Base-by-base conservation (phyloP, 2,329 filamentous ascomycete species). In the Cryoendolithus antarcticus region DNA sequence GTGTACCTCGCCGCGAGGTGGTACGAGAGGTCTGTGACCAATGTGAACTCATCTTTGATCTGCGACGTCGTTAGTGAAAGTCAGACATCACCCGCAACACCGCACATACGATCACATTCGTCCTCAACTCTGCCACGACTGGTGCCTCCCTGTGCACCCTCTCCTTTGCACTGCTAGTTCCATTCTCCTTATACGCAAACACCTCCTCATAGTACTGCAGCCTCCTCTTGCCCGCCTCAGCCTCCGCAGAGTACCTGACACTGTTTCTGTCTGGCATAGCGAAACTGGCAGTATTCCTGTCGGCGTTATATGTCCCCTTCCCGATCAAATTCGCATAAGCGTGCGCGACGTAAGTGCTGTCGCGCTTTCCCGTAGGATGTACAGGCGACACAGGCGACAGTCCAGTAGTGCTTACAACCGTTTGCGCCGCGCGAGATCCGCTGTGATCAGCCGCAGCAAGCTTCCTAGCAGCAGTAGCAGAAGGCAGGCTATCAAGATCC, bases 1-100 rank as follows among this genome's bases (percentile, higher is more conserved):
- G 81, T 77, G 56, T 86, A 94, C 34, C 85, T 75, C 43, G 74
- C 71, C 2, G 84, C 81, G 10, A 94, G 67, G 45, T 80, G 74
- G 47, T 78, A 74, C 3, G 82, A 80, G 11, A 93, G 67, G 52
- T 82, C 77, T 8, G 77, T 82, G 36, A 86, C 76, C 47, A 91
- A 75, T 6, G 73, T 76, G 53, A 77, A 80, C 51, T 88, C 80
- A 54, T 89, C 81, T 48, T 79, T 73, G 52, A 88, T 74, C 77
- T 86, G 48, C 24, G 12, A 35, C 21, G 30, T 34, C 21, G 37
- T 48, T 30, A 46, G 43, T 32, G 9, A 37, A 35, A 15, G 11
- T 34, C 6, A 2, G 7, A 12, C 8, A 13, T 19, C n/a, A 31
- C 11, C 10, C 10, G 3, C 15, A 57, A 45, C n/a, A 40, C 9